phyloP scores from a whole-genome alignment of 805 yeast species.

The Metschnikowia amazonensis region DNA sequence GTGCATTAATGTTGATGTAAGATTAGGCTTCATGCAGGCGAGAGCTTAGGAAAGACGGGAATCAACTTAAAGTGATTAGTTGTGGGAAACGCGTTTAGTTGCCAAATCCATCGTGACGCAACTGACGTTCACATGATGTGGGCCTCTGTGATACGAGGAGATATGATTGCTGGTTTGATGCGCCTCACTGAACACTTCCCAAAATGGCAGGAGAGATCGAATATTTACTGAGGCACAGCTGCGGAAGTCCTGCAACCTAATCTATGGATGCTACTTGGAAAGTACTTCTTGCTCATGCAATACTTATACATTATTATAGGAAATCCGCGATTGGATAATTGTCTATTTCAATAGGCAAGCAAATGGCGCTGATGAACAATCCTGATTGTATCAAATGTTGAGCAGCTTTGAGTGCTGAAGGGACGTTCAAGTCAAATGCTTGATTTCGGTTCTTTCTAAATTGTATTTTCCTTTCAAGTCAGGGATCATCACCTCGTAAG shows the following conservation, averaged over 20 bases:
- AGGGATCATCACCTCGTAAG: conserved; percentile 72
- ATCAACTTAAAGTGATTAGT: not conserved
- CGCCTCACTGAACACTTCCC: not conserved
- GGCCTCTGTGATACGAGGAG: not conserved
- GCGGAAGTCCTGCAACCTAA: not conserved
- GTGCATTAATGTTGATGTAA: not conserved
- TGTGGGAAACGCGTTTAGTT: not conserved
- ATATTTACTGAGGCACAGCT: not conserved
- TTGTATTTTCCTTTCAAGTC: conserved; percentile 36
- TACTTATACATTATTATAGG: not conserved
- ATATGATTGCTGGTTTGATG: not conserved
- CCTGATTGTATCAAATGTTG: not conserved
- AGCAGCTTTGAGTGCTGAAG: not conserved
- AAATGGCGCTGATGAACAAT: not conserved
- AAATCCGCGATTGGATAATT: not conserved
- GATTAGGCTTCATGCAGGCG: not conserved
- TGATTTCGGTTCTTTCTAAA: conserved; percentile 30
- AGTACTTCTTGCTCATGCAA: not conserved
- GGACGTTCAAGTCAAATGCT: conserved; percentile 25
- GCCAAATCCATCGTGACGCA: not conserved
- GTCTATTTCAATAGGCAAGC: not conserved
- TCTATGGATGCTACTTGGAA: not conserved
- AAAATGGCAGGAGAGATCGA: not conserved
- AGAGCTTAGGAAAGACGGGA: not conserved
- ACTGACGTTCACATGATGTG: not conserved